Evolutionary conservation across 768 basidiomycete genomes (phyloP).

Genomic region (Collybiopsis confluens): DNA sequence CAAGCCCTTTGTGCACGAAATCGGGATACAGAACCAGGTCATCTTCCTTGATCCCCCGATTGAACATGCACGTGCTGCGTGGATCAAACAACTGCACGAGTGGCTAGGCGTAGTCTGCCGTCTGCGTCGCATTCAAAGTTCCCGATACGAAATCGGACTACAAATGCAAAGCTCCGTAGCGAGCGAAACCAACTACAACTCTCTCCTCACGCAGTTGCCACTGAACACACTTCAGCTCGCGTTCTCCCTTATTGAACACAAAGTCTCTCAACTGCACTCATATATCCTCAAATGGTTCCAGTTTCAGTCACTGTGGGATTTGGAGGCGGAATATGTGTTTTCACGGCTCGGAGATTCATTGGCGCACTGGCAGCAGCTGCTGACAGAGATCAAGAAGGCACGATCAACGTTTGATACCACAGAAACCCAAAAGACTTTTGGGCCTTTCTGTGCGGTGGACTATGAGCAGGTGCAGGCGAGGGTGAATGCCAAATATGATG

Average conservation of each 20-base stretch:
- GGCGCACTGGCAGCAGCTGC: slow-evolving; percentile 89
- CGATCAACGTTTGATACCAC: slow-evolving; percentile 98
- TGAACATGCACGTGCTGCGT: slow-evolving; percentile 86
- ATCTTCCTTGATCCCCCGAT: slow-evolving; percentile 98
- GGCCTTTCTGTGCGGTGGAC: slow-evolving; percentile 85
- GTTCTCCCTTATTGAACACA: slow-evolving; percentile 81
- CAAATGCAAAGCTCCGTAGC: slow-evolving; percentile 67
- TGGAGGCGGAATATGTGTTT: slow-evolving; percentile 96
- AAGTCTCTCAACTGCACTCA: slow-evolving; percentile 80
- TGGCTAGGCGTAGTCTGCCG: slow-evolving; percentile 93
- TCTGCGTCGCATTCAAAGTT: slow-evolving; percentile 84
- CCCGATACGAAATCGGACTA: slow-evolving; percentile 94
- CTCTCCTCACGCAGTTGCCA: slow-evolving; percentile 69
- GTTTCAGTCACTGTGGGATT: slow-evolving; percentile 98
- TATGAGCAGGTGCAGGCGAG: slow-evolving; percentile 97
- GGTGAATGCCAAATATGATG: slow-evolving; percentile 97
- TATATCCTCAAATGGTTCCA: slow-evolving; percentile 98
- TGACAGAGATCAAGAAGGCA: slow-evolving; percentile 96
- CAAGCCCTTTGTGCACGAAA: slow-evolving; percentile 89
- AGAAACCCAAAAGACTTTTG: slow-evolving; percentile 88
- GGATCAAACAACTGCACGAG: slow-evolving; percentile 86
- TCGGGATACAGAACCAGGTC: slow-evolving; percentile 97
- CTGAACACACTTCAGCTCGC: slow-evolving; percentile 76
- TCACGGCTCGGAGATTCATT: slow-evolving; percentile 92
- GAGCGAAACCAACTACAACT: slow-evolving; percentile 77